Base-by-base conservation (phyloP, 1,284 basidiomycete genomes). In the Entoloma clypeatum region DNA sequence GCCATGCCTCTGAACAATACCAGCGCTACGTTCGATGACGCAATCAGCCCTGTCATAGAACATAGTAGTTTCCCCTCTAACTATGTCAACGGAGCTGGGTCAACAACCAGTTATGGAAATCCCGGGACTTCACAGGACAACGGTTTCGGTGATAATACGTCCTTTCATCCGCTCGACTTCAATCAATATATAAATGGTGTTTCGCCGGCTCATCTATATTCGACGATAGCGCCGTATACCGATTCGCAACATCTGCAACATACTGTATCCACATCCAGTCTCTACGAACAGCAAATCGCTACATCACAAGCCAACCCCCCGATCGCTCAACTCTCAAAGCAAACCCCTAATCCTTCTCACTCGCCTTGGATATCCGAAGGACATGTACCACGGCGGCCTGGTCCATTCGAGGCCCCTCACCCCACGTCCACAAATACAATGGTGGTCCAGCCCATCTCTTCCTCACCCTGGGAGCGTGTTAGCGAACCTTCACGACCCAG, bases 401-500 rank as follows among this genome's bases (percentile, higher is more conserved):
- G 63, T 25, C 69, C 71, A 1, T 72, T 73, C 48, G 74, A 74
- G 41, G 45, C 47, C 5, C 41, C 45, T 10, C 65, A 63, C 36
- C 61, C 67, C 23, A 62, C 56, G 30, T 51, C 55, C 9, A 31
- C 45, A 34, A 62, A 57, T 47, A 63, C 54, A 6, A 39, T 54
- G 9, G 33, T 50, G 26, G 45, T 46, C 30, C 50, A 49, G 36
- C 51, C 62, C 21, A 52, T 59, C 14, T 41, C 63, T 4, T 27
- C 51, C 9, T 63, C 64, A 4, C 62, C 65, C 18, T 69, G 73
- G 74, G 58, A 53, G 29, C 55, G 52, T 22, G 34, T 44, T 49
- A 60, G 41, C 31, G 72, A 76, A n/a, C 62, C 69, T 37, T 71
- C 74, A 2, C 71, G n/a, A n/a, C n/a, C n/a, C n/a, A n/a, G n/a